phyloP scores from a whole-genome alignment of 805 yeast genomes.

The Metschnikowia santaceciliae region DNA sequence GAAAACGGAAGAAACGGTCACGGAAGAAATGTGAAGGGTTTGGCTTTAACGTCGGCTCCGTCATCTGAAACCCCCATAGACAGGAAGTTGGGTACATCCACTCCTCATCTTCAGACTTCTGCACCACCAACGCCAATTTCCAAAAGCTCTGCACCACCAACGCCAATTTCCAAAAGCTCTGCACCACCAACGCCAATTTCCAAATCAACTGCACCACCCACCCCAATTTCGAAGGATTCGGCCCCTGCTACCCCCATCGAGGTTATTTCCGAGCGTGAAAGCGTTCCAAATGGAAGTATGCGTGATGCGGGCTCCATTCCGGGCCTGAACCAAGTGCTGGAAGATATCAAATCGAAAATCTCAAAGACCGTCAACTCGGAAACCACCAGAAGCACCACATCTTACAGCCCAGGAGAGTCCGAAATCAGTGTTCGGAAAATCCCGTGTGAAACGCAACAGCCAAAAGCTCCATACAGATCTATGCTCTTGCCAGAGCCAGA shows the following conservation, averaged over 20 bases:
- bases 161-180: slow-evolving; percentile 2
- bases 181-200: background rate
- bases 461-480: background rate
- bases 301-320: background rate
- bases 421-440: no score
- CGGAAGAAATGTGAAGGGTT: background rate
- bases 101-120: background rate
- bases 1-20: background rate
- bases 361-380: background rate
- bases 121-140: slow-evolving; percentile 4
- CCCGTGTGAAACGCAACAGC: background rate
- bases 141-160: background rate
- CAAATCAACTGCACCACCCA: background rate
- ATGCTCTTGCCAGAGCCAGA: background rate
- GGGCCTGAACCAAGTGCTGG: background rate
- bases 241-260: slow-evolving; percentile 1
- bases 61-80: background rate
- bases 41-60: background rate
- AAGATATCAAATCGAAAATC: background rate
- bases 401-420: background rate
- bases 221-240: background rate
- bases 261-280: background rate
- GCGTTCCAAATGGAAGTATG: background rate
- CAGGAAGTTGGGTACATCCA: background rate
- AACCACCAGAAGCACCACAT: background rate